Evolutionary conservation across 2,329 filamentous ascomycete genomes (phyloP).

Genomic region (Pyrenophora graminea): DNA sequence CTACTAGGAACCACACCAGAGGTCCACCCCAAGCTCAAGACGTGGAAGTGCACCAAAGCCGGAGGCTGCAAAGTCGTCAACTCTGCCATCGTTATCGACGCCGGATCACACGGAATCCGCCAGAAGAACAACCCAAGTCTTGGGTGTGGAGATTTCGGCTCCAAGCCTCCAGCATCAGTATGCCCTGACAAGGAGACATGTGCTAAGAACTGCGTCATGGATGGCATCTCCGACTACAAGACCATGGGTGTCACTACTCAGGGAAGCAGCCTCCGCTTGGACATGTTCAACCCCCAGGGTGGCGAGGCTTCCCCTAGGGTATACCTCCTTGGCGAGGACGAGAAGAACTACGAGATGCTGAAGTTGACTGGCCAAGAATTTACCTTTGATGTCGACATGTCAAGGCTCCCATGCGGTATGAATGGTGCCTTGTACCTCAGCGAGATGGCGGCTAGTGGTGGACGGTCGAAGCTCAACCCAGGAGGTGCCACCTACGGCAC

Average conservation of each 20-base stretch:
- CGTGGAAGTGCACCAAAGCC: conserved; percentile 57
- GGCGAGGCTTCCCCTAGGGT: conserved; percentile 56
- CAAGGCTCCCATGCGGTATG: conserved; percentile 49
- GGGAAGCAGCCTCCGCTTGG: conserved; percentile 55
- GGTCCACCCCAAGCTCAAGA: conserved; percentile 57
- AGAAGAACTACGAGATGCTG: conserved; percentile 68
- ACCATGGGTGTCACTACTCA: conserved; percentile 59
- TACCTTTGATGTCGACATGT: conserved; percentile 70
- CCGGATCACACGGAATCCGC: conserved; percentile 50
- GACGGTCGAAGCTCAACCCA: conserved; percentile 40
- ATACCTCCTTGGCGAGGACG: conserved; percentile 64
- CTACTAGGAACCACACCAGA: conserved; percentile 45
- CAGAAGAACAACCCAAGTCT: conserved; percentile 44
- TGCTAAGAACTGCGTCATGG: conserved; percentile 60
- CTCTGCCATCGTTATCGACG: conserved; percentile 58
- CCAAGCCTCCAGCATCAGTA: conserved; percentile 46
- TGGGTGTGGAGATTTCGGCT: conserved; percentile 42
- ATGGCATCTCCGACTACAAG: conserved; percentile 59
- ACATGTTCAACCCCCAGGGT: conserved; percentile 45
- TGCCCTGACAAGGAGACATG: conserved; percentile 57
- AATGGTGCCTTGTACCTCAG: conserved; percentile 48
- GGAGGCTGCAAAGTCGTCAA: conserved; percentile 55
- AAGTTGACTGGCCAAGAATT: conserved; percentile 70
- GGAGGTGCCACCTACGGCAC: conserved; percentile 65
- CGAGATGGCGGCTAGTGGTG: conserved; percentile 46